Evolutionary conservation across 108 stramenopile species (phyloP).

Genomic region (Cyclotella choctawhatcheeana): DNA sequence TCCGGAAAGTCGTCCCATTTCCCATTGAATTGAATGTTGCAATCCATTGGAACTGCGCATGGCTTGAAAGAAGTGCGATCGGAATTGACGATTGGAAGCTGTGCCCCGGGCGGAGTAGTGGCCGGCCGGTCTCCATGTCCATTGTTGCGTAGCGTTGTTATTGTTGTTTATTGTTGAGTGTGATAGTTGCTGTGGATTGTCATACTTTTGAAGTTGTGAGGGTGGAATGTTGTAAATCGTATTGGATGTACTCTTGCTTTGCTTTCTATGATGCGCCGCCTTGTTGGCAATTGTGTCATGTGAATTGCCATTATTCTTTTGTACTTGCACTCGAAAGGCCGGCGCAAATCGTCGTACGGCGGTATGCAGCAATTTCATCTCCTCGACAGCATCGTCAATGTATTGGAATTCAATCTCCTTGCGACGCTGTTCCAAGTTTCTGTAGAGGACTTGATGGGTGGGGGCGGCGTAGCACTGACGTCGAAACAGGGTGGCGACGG

Average conservation of each 20-base stretch:
- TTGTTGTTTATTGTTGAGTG: too few species aligned
- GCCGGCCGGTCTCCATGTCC: conserved; percentile 43
- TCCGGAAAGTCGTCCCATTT: conserved; percentile 38
- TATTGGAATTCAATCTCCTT: conserved; percentile 47
- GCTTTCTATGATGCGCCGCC: conserved; percentile 33
- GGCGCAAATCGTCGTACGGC: conserved; percentile 35
- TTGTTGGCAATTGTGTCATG: background rate
- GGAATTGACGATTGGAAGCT: conserved; percentile 12
- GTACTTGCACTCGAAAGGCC: conserved; percentile 30
- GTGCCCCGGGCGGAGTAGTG: conserved; percentile 34
- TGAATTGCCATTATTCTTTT: background rate
- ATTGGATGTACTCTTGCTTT: conserved; percentile 27
- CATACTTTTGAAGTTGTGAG: conserved; percentile 3
- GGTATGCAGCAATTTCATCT: conserved; percentile 42
- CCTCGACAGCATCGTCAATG: conserved; percentile 28
- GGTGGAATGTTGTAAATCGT: conserved; percentile 37
- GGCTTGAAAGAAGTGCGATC: conserved; percentile 14
- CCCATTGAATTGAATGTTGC: conserved; percentile 6
- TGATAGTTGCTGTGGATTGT: conserved; percentile 29
- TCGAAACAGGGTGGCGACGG: conserved; percentile 44
- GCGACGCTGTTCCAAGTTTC: conserved; percentile 43
- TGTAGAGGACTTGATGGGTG: conserved; percentile 26
- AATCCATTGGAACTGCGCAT: conserved; percentile 41
- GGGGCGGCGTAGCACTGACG: conserved; percentile 43
- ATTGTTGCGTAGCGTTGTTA: conserved; percentile 27